Evolutionary conservation across 2,329 filamentous ascomycete species (phyloP), one percentile per base, ranked within the genome.

Genomic region (Fusarium sp.): DNA sequence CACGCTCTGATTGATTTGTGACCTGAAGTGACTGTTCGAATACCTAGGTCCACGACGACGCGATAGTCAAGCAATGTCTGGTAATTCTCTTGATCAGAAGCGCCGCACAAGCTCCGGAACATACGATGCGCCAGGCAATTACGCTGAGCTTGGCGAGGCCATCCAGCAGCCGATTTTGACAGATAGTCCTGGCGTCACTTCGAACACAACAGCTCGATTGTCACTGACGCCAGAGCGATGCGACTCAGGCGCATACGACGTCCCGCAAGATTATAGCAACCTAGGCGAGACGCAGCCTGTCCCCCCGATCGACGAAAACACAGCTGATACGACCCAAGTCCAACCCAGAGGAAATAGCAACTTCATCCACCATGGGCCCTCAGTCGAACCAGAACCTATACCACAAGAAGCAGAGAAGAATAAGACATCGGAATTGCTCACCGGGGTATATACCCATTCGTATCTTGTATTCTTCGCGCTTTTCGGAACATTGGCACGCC

Each of bases 381-480:
- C 48, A 2, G 9, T 18, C 11, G 23, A 47, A 21, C 25, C 52
- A n/a, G 57, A 67, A 21, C 27, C 51, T 25, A 25, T 54, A 36
- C 17, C 61, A 27, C 69, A 57, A 33, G 61, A 67, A 17, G 63
- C 41, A 25, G 25, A 49, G 25, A 47, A 58, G 27, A 40, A 66
- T 18, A 61, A 55, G 3, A 77, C 84, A 23, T 89, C 88, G 3
- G 81, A 78, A 57, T 74, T 82, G 27, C 82, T 82, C 11, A 90
- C 87, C 3, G 80, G 88, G 72, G 70, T 91, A 62, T 92, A 94
- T 79, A 94, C 90, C 3, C 76, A 94, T 62, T 94, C 92, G 1
- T 93, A 97, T 77, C 87, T 97, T 23, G 83, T 96, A 59, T 84
- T 97, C 74, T 97, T 97, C 79, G 89, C 94, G 18, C 85, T 97